Evolutionary conservation across 495 filamentous ascomycete genomes (phyloP).

Genomic region (Neurospora africana): DNA sequence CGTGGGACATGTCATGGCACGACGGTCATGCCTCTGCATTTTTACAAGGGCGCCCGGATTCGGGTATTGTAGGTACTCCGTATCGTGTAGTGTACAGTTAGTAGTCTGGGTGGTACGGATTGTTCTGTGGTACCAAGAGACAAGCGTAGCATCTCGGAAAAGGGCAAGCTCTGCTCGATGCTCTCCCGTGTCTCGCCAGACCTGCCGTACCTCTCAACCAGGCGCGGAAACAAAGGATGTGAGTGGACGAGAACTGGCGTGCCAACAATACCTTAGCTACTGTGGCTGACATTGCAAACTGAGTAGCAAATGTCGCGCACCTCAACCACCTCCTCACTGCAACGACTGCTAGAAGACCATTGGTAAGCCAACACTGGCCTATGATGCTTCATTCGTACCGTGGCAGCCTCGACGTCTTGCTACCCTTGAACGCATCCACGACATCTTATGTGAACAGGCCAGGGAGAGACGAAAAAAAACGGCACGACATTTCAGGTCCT

Average conservation of each 20-base stretch:
- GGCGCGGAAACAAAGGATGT: background rate
- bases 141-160: conserved; percentile 11
- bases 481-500: background rate
- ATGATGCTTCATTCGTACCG: background rate
- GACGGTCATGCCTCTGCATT: background rate
- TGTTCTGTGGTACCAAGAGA: background rate
- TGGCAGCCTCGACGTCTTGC: background rate
- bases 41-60: background rate
- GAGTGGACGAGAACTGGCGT: background rate
- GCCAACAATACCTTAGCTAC: background rate
- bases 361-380: background rate
- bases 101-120: background rate
- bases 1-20: background rate
- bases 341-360: background rate
- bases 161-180: background rate
- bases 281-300: background rate
- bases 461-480: background rate
- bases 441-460: background rate
- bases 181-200: background rate
- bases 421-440: background rate
- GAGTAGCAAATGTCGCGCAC: background rate
- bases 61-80: background rate
- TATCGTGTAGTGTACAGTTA: background rate
- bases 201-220: background rate
- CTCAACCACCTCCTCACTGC: background rate